Evolutionary conservation across 306 rosid species (phyloP), one percentile per base, ranked within the genome.

Genomic region (Corylus avellana): DNA sequence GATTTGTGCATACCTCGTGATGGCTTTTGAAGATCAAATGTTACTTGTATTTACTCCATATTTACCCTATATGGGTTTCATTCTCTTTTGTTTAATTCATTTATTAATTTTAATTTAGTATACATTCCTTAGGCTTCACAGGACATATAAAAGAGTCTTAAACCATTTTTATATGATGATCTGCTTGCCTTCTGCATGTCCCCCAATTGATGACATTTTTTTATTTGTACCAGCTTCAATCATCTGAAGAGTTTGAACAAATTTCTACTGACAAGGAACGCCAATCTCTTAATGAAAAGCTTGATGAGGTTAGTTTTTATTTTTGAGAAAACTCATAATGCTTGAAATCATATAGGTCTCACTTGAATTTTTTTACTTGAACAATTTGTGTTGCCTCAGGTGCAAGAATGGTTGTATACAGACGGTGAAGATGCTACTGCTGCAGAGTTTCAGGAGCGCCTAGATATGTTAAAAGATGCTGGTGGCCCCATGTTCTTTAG

Each of bases 381-480:
- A 75, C 71, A 62, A 70, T 35, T 80, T 77, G 49, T 66, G 62
- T 74, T 78, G 70, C 77, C 79, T 79, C 80, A 95, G 99, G 97
- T 88, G 63, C 99, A 95, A 91, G 99, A 95, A 37, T 95, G 99
- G 99, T 88, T 95, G 55, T 95, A 95, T 74, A 93, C 85, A 7
- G 99, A 95, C 72, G 99, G 99, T 64, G 99, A 95, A 90, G 97
- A 95, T 85, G 99, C 99, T 79, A 84, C 87, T 58, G 98, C 99
- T 32, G 27, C 86, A 14, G 98, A 95, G 91, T 95, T 95, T 84
- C 83, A 93, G 85, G 90, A 88, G 78, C 92, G 73, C 72, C 84
- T 93, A 39, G 89, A 93, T 87, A 77, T 74, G 89, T 84, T 95
- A 82, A 89, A 93, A 85, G 88, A 89, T 83, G 75, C 77, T 72